Evolutionary conservation across 2,329 filamentous ascomycete species (phyloP).

Genomic region (Didymella keratinophila): DNA sequence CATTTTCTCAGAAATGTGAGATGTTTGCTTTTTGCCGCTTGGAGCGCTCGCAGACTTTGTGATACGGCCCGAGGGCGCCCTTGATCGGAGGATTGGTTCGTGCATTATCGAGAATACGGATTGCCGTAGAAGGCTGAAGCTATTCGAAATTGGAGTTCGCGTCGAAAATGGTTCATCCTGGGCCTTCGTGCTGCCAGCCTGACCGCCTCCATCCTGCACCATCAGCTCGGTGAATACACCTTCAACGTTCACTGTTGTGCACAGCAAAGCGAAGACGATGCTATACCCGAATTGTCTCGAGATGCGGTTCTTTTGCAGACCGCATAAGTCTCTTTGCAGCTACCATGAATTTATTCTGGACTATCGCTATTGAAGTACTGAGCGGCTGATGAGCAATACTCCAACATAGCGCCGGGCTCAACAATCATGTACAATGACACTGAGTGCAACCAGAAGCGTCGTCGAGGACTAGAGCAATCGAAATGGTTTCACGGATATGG

Average conservation of each 20-base stretch:
- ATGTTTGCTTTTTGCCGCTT: constrained; percentile 11
- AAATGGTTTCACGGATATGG: neutral
- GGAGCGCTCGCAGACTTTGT: neutral
- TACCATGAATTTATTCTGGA: neutral
- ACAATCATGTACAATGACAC: neutral
- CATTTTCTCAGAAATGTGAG: constrained; percentile 11
- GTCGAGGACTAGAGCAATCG: neutral
- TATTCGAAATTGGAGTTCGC: neutral
- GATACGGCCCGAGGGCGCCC: constrained; percentile 3
- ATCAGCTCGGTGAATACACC: neutral
- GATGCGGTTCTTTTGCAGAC: neutral
- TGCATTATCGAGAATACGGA: constrained; percentile 2
- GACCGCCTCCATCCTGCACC: neutral
- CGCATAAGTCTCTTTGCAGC: neutral
- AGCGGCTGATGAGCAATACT: neutral
- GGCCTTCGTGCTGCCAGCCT: neutral
- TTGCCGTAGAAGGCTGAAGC: neutral
- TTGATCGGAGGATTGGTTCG: neutral
- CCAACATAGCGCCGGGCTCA: neutral
- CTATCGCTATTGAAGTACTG: neutral
- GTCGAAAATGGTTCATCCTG: neutral
- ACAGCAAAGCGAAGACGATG: neutral
- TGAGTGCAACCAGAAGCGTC: neutral
- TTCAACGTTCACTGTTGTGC: neutral
- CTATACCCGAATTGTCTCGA: neutral